A percentile compares a stretch with the other conserved stretches of the same genome.
Evolutionary conservation across 495 filamentous ascomycete species (phyloP).

Genomic region (Penicillium goetzii): DNA sequence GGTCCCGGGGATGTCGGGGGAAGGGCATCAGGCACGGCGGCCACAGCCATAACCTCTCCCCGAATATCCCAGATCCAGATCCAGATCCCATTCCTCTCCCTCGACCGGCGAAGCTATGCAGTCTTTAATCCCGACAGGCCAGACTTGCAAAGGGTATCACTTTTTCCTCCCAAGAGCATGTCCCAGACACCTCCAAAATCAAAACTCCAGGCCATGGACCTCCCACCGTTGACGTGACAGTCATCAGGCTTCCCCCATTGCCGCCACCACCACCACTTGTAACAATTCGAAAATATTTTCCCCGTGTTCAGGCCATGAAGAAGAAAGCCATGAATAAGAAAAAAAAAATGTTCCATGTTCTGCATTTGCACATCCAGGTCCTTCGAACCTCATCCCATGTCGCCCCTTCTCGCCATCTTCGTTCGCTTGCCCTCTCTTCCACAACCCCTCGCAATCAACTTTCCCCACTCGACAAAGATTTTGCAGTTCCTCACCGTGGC

Average conservation of each 20-base stretch:
- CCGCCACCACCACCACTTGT: constrained; percentile 6
- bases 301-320: constrained; percentile 39
- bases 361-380: constrained; percentile 1
- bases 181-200: constrained; percentile 50
- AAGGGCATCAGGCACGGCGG: not conserved
- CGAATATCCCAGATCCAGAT: not conserved
- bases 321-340: constrained; percentile 20
- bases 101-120: constrained; percentile 47
- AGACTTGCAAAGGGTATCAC: constrained; percentile 57
- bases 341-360: constrained; percentile 5
- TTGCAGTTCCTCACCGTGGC: constrained; percentile 19
- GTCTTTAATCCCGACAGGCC: constrained; percentile 46
- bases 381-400: not conserved
- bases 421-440: constrained; percentile 23
- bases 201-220: constrained; percentile 48
- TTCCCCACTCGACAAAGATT: constrained; percentile 26
- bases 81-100: constrained; percentile 19
- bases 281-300: constrained; percentile 22
- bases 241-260: constrained; percentile 35
- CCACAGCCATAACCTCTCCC: not conserved
- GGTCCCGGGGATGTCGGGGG: constrained; percentile 24
- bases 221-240: constrained; percentile 41
- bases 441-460: constrained; percentile 16
- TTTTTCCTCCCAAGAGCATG: constrained; percentile 54
- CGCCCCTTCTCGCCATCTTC: constrained; percentile 16